Evolutionary conservation across 768 basidiomycete species (phyloP).

Genomic region (Termitomyces heimii): DNA sequence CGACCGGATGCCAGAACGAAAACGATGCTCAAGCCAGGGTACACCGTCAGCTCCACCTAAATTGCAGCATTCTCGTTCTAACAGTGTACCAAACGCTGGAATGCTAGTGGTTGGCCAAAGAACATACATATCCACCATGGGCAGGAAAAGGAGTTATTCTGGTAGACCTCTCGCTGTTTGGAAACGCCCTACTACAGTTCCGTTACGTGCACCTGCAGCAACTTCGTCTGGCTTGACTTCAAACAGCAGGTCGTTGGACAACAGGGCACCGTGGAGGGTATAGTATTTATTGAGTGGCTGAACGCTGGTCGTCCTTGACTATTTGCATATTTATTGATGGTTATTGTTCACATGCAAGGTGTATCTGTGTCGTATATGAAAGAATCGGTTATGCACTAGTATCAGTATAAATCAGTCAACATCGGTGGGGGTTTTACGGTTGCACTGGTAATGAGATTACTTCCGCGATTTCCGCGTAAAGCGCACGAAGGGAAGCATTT

Average conservation of each 20-base stretch:
- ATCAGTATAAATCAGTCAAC: neutral
- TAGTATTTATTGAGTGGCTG: neutral
- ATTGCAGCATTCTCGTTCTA: neutral
- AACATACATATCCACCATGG: neutral
- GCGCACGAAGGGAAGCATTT: no score
- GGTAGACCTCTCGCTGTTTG: conserved; percentile 10
- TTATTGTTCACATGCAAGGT: neutral
- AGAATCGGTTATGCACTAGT: neutral
- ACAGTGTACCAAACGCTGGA: neutral
- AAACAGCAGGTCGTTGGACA: neutral
- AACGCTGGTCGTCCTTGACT: neutral
- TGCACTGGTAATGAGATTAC: no score
- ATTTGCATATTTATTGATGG: neutral
- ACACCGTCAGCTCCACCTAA: neutral
- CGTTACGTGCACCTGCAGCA: neutral
- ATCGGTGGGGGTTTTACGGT: no score
- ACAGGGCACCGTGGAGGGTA: conserved; percentile 15
- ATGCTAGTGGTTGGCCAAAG: neutral
- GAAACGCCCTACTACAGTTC: conserved; percentile 6
- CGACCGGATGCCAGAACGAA: neutral
- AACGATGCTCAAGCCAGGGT: conserved; percentile 2
- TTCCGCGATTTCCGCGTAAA: no score
- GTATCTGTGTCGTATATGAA: neutral
- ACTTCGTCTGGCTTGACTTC: neutral
- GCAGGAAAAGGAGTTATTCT: conserved; percentile 7